Conservation (phyloP, 75 land plant genomes). For the Larix kaempferi region DNA sequence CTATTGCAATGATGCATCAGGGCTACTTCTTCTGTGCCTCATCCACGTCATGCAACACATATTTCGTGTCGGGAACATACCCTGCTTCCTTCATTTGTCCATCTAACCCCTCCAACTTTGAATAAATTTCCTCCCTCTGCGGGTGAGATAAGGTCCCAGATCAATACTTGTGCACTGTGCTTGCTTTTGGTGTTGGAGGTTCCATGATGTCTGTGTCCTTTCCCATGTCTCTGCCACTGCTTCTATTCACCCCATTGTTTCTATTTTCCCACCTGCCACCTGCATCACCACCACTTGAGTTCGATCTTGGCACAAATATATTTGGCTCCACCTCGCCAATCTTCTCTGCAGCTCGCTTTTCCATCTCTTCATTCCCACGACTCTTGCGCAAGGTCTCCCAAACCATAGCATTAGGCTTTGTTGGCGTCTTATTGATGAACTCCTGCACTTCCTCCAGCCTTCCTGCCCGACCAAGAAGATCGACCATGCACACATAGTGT, state of each 20-base stretch:
- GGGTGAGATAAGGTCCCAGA: slow-evolving; percentile 56
- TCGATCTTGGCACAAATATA: neutral
- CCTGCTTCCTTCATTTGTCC: slow-evolving; percentile 30
- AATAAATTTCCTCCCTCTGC: slow-evolving; percentile 29
- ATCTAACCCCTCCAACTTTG: slow-evolving; percentile 38
- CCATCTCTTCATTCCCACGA: slow-evolving; percentile 14
- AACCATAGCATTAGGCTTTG: neutral
- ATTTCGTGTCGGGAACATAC: slow-evolving; percentile 32
- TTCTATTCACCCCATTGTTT: neutral
- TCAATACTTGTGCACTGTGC: slow-evolving; percentile 35
- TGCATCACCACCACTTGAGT: neutral
- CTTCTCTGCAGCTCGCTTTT: neutral
- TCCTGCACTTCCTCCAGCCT: slow-evolving; percentile 1
- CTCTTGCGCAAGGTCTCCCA: slow-evolving; percentile 9
- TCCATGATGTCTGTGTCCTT: neutral
- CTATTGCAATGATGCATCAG: slow-evolving; percentile 6
- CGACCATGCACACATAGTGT: slow-evolving; percentile 13
- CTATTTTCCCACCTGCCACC: neutral
- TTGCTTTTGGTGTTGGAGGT: slow-evolving; percentile 2
- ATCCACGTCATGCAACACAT: slow-evolving; percentile 2
- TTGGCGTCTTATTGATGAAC: neutral
- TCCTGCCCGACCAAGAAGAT: slow-evolving; percentile 7
- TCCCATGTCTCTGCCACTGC: neutral
- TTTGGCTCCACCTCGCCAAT: slow-evolving; percentile 2
- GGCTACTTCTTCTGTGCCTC: slow-evolving; percentile 8